Conservation (phyloP, 2,329 filamentous ascomycete species). For the Ceratocystis colombiana region DNA sequence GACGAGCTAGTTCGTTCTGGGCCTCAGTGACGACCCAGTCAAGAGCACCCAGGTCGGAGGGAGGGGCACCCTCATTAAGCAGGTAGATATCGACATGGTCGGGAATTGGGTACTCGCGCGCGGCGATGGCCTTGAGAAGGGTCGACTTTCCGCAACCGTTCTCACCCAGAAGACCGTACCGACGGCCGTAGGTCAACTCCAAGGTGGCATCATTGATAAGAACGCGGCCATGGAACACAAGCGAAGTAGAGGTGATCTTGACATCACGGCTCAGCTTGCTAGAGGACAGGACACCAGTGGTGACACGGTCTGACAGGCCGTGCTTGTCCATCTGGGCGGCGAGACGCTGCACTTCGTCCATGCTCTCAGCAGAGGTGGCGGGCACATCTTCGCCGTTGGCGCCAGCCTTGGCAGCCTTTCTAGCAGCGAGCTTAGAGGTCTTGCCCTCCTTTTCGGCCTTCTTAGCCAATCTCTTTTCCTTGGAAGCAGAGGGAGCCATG, state of each 20-base stretch:
- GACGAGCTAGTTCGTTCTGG: conserved; percentile 78
- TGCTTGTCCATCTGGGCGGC: conserved; percentile 91
- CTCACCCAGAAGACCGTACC: conserved; percentile 92
- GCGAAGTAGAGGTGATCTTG: conserved; percentile 85
- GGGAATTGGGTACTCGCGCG: conserved; percentile 89
- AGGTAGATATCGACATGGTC: conserved; percentile 97
- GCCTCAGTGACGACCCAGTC: conserved; percentile 97
- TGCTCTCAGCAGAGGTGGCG: conserved; percentile 60
- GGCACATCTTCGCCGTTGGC: conserved; percentile 63
- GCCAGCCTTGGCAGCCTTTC: conserved; percentile 56
- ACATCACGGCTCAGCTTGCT: conserved; percentile 79
- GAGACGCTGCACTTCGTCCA: conserved; percentile 75
- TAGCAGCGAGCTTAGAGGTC: conserved; percentile 55
- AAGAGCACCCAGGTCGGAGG: conserved; percentile 76
- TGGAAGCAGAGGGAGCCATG: conserved; percentile 56
- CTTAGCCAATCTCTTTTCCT: conserved; percentile 62
- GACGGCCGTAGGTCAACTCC: conserved; percentile 83
- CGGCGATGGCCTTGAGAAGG: conserved; percentile 87
- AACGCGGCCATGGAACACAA: conserved; percentile 97
- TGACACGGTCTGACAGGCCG: conserved; percentile 93
- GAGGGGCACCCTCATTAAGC: conserved; percentile 90
- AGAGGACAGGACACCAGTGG: conserved; percentile 89
- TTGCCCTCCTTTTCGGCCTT: conserved; percentile 66
- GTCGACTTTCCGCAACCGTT: conserved; percentile 99
- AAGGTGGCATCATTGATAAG: conserved; percentile 88